Base-by-base conservation (phyloP, 2,329 filamentous ascomycete species). In the Diaporthe ampelina region DNA sequence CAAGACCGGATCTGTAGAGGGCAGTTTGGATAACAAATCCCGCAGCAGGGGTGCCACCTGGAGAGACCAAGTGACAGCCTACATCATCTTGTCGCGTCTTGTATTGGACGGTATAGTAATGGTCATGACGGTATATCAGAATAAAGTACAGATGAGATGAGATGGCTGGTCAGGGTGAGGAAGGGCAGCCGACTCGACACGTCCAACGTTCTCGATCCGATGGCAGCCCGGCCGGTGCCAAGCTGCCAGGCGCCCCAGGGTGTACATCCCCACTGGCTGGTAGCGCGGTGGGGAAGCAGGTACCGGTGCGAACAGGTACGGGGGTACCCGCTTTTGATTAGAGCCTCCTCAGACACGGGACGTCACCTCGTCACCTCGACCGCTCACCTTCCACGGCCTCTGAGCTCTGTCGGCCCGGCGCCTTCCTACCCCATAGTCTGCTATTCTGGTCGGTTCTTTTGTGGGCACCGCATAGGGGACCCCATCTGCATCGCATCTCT, bases 301-400 rank as follows among this genome's bases (percentile, higher is more conserved):
- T 45, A 35, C 43, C 29, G 7, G 19, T 29, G 26, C 21, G 61
- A 17, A 67, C 61, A 24, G 61, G 43, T 37, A 29, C 7, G 29
- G 43, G 43, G 43, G n/a, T 45, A 52, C 61, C 61, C 61, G 63
- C 45, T 67, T 52, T 67, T 52, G 63, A 67, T 67, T 67, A 67
- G 63, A 67, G 63, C 63, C 63, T 67, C 63, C 45, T 67, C 63
- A 54, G 63, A 54, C 63, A 67, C 6, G 29, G 63, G 63, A 67
- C 63, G 63, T 67, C 45, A 52, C 45, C 37, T 63, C 32, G 63
- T 67, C 63, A 52, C 63, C 37, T 63, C 45, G 45, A 56, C 52
- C n/a, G 11, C 32, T 29, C n/a, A 21, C 24, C 59, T 48, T 59
- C 21, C 35, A 24, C 29, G 19, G 21, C 57, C 40, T n/a, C n/a